Conservation (phyloP, 495 filamentous ascomycete species). For the Penicillium simplicissimum region DNA sequence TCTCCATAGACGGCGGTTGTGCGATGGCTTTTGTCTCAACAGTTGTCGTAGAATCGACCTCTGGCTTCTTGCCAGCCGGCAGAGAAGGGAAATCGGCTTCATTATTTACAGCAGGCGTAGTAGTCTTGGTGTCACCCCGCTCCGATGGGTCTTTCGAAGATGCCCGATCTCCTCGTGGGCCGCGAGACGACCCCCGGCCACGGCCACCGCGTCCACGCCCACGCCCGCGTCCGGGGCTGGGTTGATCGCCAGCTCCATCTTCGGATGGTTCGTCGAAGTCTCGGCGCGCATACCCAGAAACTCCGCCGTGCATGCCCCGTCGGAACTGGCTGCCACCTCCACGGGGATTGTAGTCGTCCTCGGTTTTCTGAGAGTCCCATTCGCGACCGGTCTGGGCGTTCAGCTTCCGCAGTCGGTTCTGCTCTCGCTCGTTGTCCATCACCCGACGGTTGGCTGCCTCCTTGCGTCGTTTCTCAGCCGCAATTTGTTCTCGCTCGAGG, state of each 20-base stretch:
- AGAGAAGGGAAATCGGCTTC: constrained; percentile 48
- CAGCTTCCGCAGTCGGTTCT: constrained; percentile 70
- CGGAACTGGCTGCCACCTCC: constrained; percentile 49
- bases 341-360: constrained; percentile 56
- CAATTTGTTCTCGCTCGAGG: constrained; percentile 62
- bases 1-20: constrained; percentile 24
- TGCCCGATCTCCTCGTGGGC: constrained; percentile 26
- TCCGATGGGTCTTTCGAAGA: constrained; percentile 23
- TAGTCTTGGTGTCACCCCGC: constrained; percentile 15
- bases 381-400: constrained; percentile 65
- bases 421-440: constrained; percentile 71
- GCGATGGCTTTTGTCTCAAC: constrained; percentile 10
- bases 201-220: constrained; percentile 34
- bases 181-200: constrained; percentile 38
- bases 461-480: constrained; percentile 52
- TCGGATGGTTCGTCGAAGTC: constrained; percentile 34
- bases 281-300: constrained; percentile 42
- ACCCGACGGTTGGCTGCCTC: constrained; percentile 57
- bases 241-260: constrained; percentile 14
- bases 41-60: constrained; percentile 3
- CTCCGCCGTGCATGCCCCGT: constrained; percentile 63
- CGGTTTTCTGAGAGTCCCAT: constrained; percentile 75
- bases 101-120: constrained; percentile 31
- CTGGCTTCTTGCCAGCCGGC: constrained; percentile 29
- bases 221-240: constrained; percentile 21